These are phyloP conservation scores for Globisporangium uncinulatum DNA, from an alignment of 352 stramenopile genomes.

Conservation along the genomic window DNA sequence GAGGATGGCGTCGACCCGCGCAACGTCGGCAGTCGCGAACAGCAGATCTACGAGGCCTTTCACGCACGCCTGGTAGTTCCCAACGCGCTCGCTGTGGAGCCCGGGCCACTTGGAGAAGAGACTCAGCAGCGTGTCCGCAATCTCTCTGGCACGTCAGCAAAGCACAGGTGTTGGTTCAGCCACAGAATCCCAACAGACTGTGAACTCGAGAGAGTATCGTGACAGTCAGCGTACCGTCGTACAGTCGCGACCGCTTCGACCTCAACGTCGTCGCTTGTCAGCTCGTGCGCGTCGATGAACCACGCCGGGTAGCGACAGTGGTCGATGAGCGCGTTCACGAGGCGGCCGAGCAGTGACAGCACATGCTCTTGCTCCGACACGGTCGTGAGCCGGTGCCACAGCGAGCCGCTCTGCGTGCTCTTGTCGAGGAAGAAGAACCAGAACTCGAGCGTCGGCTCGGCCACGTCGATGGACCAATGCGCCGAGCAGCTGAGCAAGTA, in stretches of 20 bases:
- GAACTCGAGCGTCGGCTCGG: constrained; percentile 75
- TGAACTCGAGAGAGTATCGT: neutral
- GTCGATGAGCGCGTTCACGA: constrained; percentile 63
- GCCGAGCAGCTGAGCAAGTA: constrained; percentile 59
- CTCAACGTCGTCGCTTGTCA: constrained; percentile 50
- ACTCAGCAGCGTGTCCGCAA: constrained; percentile 75
- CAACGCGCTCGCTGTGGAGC: constrained; percentile 19
- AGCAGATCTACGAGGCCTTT: constrained; percentile 53
- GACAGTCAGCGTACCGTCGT: constrained; percentile 35
- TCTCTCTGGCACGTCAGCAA: constrained; percentile 37
- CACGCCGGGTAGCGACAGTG: constrained; percentile 55
- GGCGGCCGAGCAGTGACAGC: constrained; percentile 38
- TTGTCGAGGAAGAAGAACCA: constrained; percentile 86
- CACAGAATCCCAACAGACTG: neutral
- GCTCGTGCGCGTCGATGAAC: constrained; percentile 47
- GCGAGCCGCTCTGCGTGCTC: constrained; percentile 34
- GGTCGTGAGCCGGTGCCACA: constrained; percentile 32
- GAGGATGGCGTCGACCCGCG: constrained; percentile 55
- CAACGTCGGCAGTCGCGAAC: constrained; percentile 39
- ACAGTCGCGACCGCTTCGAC: constrained; percentile 46
- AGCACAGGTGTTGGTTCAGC: neutral
- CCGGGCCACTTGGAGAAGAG: constrained; percentile 81
- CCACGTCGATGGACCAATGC: constrained; percentile 42
- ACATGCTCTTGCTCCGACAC: constrained; percentile 26
- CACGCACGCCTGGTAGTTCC: constrained; percentile 50